These are phyloP conservation scores for Panus rudis DNA, from an alignment of 768 basidiomycete genomes.

Conservation along the genomic window DNA sequence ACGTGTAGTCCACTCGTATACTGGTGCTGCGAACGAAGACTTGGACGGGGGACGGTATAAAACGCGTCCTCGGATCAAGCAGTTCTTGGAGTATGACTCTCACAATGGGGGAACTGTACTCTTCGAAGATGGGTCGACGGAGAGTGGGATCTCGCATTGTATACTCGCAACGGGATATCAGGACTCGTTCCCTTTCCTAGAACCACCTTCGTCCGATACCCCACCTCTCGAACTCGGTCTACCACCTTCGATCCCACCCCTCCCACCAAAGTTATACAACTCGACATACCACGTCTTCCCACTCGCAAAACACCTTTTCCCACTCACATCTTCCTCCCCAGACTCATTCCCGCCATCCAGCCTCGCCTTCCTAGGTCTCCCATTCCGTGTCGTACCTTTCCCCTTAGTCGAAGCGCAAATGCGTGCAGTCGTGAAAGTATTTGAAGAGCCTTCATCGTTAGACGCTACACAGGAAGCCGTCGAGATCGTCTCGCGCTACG, in stretches of 20 bases:
- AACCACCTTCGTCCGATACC: conserved; percentile 24
- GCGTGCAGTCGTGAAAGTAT: conserved; percentile 49
- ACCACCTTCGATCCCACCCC: conserved; percentile 40
- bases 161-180: conserved; percentile 77
- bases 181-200: conserved; percentile 56
- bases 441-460: conserved; percentile 43
- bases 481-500: conserved; percentile 43
- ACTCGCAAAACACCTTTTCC: conserved; percentile 64
- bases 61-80: conserved; percentile 33
- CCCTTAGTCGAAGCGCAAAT: conserved; percentile 78
- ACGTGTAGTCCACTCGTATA: conserved; percentile 48
- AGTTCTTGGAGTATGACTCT: conserved; percentile 33
- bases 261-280: conserved; percentile 51
- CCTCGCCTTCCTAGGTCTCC: conserved; percentile 63
- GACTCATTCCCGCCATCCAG: conserved; percentile 35
- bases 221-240: conserved; percentile 22
- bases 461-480: conserved; percentile 41
- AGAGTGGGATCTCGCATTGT: conserved; percentile 50
- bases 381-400: conserved; percentile 56
- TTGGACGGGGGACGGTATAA: conserved; percentile 16
- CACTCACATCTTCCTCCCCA: conserved; percentile 38
- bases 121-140: conserved; percentile 54
- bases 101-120: conserved; percentile 36
- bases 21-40: conserved; percentile 23
- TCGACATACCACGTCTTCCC: conserved; percentile 65